A percentile compares a stretch with the other conserved stretches of the same genome.
phyloP scores from a whole-genome alignment of 768 basidiomycete genomes.

The Mycena capillaripes region DNA sequence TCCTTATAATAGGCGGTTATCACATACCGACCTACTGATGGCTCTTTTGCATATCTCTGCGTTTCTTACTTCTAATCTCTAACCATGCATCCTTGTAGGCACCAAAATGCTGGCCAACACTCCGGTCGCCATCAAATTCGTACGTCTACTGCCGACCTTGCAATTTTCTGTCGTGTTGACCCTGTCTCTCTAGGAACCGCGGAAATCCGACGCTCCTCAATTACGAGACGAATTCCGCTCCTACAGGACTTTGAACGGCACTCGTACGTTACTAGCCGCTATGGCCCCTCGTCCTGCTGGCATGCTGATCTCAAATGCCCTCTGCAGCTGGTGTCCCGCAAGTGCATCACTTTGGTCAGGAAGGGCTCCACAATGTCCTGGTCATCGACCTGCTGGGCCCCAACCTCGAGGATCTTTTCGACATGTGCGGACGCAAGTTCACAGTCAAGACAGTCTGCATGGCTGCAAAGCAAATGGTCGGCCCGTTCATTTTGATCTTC shows the following conservation, averaged over 20 bases:
- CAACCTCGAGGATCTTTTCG: conserved; percentile 97
- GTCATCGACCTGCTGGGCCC: conserved; percentile 98
- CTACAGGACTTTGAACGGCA: conserved; percentile 94
- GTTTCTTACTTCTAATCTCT: too few relatives aligned
- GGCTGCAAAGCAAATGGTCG: conserved; percentile 99
- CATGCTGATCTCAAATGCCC: conserved; percentile 35
- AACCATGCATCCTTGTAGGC: conserved; percentile 60
- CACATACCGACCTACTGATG: too few relatives aligned
- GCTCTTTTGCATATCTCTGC: too few relatives aligned
- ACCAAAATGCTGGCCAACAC: conserved; percentile 86
- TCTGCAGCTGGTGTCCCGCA: conserved; percentile 92
- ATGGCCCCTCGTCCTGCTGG: conserved; percentile 18
- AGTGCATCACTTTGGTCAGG: conserved; percentile 98
- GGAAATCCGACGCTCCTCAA: conserved; percentile 98
- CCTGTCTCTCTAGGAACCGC: conserved; percentile 76
- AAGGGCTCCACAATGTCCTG: conserved; percentile 96
- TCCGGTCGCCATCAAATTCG: conserved; percentile 98
- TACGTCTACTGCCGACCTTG: conserved; percentile 55
- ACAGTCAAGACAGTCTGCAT: conserved; percentile 98
- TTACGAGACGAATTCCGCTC: conserved; percentile 97
- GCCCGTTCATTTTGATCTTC: conserved; percentile 40
- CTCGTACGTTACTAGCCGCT: conserved; percentile 67
- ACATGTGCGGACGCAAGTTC: conserved; percentile 99
- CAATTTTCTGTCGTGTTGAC: conserved; percentile 27
- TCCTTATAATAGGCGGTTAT: neutral